Evolutionary conservation across 768 basidiomycete species (phyloP), one percentile per base, ranked within the genome.

Genomic region (Gymnopilus dilepis): DNA sequence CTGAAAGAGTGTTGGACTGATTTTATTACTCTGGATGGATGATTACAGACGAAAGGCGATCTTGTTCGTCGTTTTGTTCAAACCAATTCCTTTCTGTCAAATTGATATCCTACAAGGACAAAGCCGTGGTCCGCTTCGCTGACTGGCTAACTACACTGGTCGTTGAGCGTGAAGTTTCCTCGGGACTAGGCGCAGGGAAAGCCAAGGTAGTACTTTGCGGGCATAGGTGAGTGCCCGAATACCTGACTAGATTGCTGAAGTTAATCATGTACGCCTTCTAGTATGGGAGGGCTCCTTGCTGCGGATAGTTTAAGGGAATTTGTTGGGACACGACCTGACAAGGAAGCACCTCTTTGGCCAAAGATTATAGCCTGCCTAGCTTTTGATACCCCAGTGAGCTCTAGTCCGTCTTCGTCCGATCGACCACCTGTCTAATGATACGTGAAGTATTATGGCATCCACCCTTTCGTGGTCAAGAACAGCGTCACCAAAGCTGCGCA

Each of bases 121-220:
- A 88, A 70, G 94, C 95, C 13, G 90, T 95, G 3, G 84, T 89
- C 30, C 85, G 86, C 7, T 96, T 97, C 73, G 86, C 93, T 7
- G 95, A 97, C 70, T 97, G 95, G 96, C 84, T 97, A 42, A 91
- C 93, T 0, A 90, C 86, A n/a, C 76, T 93, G 21, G 92, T 91
- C 4, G 90, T 97, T n/a, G 84, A 92, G 71, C 85, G 84, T 62
- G 95, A 97, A 73, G 90, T 89, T 21, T 86, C 87, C 12, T 81
- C 86, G 52, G 91, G 92, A 4, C 72, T 81, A n/a, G 89, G 89
- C 6, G 89, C 91, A 11, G 93, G 93, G 8, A 89, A 84, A 43
- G 89, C 89, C 0, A 92, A 86, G 72, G 84, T 97, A 51, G 90
- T 95, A 3, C 80, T 97, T 6, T 95, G 95, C 71, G 95, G 95